phyloP scores from a whole-genome alignment of 352 stramenopile genomes.

The Pythium chondricola region DNA sequence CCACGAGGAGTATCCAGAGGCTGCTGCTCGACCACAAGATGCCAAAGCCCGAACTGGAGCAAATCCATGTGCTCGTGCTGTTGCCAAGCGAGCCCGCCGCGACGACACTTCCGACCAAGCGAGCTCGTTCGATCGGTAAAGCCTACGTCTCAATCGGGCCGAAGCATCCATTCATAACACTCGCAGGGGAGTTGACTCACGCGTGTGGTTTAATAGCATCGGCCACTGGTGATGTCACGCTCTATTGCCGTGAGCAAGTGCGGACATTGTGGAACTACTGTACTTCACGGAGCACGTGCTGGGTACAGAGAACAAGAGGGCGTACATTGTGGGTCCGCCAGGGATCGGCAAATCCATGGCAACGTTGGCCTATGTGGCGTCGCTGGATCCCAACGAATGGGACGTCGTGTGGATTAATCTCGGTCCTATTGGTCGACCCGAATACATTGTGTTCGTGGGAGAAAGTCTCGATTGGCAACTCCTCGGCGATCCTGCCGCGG shows the following conservation, averaged over 20 bases:
- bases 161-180: no score
- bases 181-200: no score
- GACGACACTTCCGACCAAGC: no score
- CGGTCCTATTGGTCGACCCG: background rate
- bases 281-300: background rate
- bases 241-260: conserved; percentile 1
- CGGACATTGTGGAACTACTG: background rate
- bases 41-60: no score
- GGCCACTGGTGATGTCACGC: conserved; percentile 4
- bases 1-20: no score
- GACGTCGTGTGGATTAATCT: conserved; percentile 22
- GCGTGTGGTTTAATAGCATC: no score
- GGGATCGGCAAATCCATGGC: conserved; percentile 17
- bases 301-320: conserved; percentile 6
- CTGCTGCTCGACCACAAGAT: no score
- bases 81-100: no score
- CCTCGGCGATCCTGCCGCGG: no score
- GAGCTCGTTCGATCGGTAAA: no score
- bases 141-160: no score
- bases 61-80: no score
- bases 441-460: background rate
- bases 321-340: conserved; percentile 14
- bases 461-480: background rate
- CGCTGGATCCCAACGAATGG: conserved; percentile 18
- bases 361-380: conserved; percentile 13